Conservation (phyloP, 208 protist species). For the Leishmania gerbilli region DNA sequence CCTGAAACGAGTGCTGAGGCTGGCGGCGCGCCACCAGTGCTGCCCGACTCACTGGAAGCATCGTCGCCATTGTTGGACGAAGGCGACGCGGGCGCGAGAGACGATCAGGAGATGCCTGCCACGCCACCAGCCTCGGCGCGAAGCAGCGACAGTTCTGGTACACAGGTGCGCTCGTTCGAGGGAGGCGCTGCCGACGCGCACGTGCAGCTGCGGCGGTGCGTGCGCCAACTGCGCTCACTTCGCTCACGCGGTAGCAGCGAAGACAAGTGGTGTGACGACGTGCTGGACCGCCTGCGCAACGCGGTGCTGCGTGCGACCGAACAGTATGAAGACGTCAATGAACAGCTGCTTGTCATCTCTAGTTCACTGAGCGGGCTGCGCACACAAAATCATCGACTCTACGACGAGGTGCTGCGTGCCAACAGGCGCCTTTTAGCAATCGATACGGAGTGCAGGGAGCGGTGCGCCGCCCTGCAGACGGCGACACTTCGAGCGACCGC, state of each 20-base stretch:
- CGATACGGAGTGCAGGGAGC: not conserved
- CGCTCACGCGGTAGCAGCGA: not conserved
- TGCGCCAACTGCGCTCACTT: constrained; percentile 4
- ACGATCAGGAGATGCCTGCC: not conserved
- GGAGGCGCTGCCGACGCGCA: constrained; percentile 8
- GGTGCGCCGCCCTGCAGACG: not conserved
- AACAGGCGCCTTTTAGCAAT: not conserved
- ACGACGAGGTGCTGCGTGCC: constrained; percentile 9
- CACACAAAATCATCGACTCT: constrained; percentile 22
- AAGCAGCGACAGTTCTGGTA: not conserved
- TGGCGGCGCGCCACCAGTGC: not conserved
- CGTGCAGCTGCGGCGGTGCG: constrained; percentile 7
- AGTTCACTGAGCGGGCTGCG: constrained; percentile 23
- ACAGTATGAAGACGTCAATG: constrained; percentile 21
- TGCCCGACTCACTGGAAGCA: not conserved
- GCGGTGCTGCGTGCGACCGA: constrained; percentile 25
- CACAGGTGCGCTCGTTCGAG: not conserved
- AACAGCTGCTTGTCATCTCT: constrained; percentile 27
- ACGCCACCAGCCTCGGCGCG: not conserved
- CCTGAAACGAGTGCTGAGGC: not conserved
- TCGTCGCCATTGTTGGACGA: not conserved
- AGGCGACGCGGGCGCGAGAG: not conserved
- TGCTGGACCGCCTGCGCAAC: constrained; percentile 12
- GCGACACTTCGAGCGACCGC: not conserved
- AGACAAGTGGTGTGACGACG: not conserved